Evolutionary conservation across 306 rosid genomes (phyloP).

Genomic region (Dalbergia cultrata): DNA sequence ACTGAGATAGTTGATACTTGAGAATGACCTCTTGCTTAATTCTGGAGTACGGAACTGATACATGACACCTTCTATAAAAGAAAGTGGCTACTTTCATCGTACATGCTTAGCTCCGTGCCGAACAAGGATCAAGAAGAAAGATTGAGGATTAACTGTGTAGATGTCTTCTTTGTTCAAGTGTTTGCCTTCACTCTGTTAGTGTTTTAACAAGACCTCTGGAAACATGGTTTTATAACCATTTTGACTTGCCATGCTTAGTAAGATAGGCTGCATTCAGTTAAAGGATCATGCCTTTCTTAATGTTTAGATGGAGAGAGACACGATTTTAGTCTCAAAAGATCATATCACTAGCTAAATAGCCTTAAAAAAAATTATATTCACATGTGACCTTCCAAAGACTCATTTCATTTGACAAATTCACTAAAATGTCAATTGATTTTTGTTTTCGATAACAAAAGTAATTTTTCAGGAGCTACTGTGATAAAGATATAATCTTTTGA

Average conservation of each 20-base stretch:
- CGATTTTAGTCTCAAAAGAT: no score
- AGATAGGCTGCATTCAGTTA: not conserved
- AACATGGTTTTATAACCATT: not conserved
- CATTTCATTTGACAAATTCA: no score
- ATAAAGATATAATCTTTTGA: no score
- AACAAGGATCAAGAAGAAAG: constrained; percentile 3
- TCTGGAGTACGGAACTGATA: constrained; percentile 17
- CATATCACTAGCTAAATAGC: no score
- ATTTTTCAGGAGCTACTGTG: no score
- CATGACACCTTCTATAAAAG: constrained; percentile 2
- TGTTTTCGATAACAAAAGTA: no score
- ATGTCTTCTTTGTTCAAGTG: not conserved
- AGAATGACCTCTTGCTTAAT: not conserved
- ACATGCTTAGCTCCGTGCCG: not conserved
- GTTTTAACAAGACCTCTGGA: not conserved
- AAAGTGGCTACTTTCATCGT: not conserved
- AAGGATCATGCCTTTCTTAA: no score
- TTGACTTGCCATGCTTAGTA: not conserved
- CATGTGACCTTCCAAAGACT: no score
- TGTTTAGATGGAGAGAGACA: no score
- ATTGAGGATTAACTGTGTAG: not conserved
- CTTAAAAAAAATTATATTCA: no score
- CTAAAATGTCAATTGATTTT: no score
- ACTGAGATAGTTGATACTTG: not conserved
- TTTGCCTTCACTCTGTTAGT: not conserved